Evolutionary conservation across 139 green algal genomes (phyloP).

Genomic region (Tetradesmus lagerheimii): DNA sequence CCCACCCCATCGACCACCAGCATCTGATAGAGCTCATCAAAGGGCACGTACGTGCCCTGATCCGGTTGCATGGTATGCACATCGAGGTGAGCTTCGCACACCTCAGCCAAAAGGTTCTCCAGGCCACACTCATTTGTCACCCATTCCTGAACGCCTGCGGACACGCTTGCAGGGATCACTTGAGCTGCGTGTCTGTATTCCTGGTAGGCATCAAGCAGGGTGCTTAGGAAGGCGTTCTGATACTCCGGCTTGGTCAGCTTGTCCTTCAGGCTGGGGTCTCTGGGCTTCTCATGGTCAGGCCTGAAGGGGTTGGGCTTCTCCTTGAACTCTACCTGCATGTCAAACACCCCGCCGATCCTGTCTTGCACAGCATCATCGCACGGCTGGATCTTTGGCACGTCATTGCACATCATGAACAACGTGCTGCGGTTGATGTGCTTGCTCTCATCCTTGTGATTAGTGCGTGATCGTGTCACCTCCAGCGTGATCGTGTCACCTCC

Average conservation of each 20-base stretch:
- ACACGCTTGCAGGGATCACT: not conserved
- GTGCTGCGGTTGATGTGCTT: not conserved
- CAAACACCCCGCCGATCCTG: slow-evolving; percentile 10
- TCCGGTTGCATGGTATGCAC: not conserved
- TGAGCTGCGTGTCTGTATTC: not conserved
- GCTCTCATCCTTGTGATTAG: slow-evolving; percentile 21
- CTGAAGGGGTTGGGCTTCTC: slow-evolving; percentile 30
- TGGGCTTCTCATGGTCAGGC: slow-evolving; percentile 9
- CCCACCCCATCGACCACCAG: slow-evolving; percentile 7
- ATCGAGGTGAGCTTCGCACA: not conserved
- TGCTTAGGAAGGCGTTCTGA: slow-evolving; percentile 19
- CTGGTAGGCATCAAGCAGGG: slow-evolving; percentile 13
- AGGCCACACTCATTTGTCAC: not conserved
- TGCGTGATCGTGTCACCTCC: not conserved
- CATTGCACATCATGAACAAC: slow-evolving; percentile 33
- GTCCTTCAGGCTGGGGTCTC: not conserved
- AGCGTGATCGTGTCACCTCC: slow-evolving; percentile 9
- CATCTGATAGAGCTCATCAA: slow-evolving; percentile 16
- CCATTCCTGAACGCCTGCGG: slow-evolving; percentile 12
- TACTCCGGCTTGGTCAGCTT: slow-evolving; percentile 4
- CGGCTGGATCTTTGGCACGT: slow-evolving; percentile 35
- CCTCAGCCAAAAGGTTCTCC: not conserved
- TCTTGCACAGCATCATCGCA: slow-evolving; percentile 22
- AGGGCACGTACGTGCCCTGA: not conserved
- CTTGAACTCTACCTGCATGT: slow-evolving; percentile 12